Evolutionary conservation across 345 rosid genomes (phyloP).

Genomic region (Rhizophora apiculata): DNA sequence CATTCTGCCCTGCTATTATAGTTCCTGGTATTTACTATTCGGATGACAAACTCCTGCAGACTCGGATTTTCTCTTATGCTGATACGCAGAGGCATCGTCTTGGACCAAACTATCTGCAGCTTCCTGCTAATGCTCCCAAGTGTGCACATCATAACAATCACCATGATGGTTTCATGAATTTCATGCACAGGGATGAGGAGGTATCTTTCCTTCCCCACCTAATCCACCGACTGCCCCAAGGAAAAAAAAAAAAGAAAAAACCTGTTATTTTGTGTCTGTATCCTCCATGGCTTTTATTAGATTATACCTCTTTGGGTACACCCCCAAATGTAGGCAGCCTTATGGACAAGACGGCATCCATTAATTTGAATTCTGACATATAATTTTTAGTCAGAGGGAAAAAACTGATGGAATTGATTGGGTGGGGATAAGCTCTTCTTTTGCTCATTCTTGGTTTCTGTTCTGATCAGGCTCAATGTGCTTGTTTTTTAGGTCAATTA

Average conservation of each 20-base stretch:
- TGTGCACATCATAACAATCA: conserved; percentile 94
- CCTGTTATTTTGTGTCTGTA: too few relatives aligned
- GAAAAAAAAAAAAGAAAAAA: too few relatives aligned
- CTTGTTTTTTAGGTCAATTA: conserved; percentile 64
- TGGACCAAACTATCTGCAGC: conserved; percentile 94
- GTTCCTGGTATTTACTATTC: conserved; percentile 93
- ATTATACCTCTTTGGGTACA: neutral
- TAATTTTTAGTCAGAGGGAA: too few relatives aligned
- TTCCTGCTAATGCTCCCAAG: conserved; percentile 95
- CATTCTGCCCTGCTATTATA: conserved; percentile 85
- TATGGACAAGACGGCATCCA: too few relatives aligned
- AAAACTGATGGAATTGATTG: too few relatives aligned
- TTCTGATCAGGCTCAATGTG: conserved; percentile 10
- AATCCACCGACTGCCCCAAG: too few relatives aligned
- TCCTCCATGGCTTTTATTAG: too few relatives aligned
- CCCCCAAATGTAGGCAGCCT: too few relatives aligned
- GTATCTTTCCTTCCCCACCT: conserved; percentile 24
- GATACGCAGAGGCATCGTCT: conserved; percentile 99
- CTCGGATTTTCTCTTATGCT: conserved; percentile 74
- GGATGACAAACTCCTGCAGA: conserved; percentile 87
- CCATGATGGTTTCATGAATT: conserved; percentile 88
- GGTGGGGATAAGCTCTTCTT: neutral
- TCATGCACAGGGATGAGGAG: conserved; percentile 94
- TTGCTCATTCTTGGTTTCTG: neutral
- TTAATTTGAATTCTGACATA: too few relatives aligned